These are phyloP conservation scores for Pistacia integerrima DNA, from an alignment of 345 rosid species.

Conservation along the genomic window DNA sequence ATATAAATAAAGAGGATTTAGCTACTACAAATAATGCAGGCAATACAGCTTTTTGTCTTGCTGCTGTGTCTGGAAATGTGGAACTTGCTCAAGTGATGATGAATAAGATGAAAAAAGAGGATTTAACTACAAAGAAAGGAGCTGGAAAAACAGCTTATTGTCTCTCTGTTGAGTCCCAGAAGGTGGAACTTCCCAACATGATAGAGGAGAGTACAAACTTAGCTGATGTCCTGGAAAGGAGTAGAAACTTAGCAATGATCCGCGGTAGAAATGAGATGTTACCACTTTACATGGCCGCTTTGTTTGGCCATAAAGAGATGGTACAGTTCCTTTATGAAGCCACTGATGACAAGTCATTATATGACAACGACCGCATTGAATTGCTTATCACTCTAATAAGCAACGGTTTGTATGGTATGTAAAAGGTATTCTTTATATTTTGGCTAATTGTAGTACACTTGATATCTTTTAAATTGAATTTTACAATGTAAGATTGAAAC, in stretches of 20 bases:
- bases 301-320: not conserved
- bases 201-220: not conserved
- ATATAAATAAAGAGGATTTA: not conserved
- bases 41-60: not conserved
- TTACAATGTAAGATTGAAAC: too few species aligned
- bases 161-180: not conserved
- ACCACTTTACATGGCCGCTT: too few species aligned
- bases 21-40: not conserved
- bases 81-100: constrained; percentile 12
- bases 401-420: not conserved
- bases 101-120: not conserved
- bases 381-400: not conserved
- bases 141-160: not conserved
- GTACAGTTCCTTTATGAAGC: constrained; percentile 15
- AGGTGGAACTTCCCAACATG: not conserved
- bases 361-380: not conserved
- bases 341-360: not conserved
- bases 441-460: not conserved
- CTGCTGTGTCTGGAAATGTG: constrained; percentile 8
- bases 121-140: not conserved
- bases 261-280: too few species aligned
- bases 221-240: too few species aligned
- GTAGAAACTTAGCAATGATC: too few species aligned
- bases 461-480: not conserved
- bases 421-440: not conserved